Conservation (phyloP, 208 protist genomes). For the Angomonas ambiguus region DNA sequence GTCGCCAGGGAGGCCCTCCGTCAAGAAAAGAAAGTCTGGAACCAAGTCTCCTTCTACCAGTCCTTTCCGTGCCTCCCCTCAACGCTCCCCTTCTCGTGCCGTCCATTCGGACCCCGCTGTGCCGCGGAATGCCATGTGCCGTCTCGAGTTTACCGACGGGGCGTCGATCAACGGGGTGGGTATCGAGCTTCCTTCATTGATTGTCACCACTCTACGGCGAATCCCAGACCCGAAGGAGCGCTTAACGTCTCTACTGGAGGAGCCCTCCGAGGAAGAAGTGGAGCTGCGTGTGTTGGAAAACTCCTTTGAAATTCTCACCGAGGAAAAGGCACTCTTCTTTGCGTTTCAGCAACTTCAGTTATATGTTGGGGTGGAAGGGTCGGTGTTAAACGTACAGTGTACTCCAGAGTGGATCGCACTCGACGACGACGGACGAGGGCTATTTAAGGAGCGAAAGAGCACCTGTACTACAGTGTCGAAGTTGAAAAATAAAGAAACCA, state of each 20-base stretch:
- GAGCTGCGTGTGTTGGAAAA: constrained; percentile 65
- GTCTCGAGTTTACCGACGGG: constrained; percentile 56
- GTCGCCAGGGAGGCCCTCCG: background rate
- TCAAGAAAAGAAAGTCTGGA: background rate
- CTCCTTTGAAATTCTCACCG: constrained; percentile 63
- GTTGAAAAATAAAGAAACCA: constrained; percentile 7
- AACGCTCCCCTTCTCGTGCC: background rate
- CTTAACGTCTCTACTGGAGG: constrained; percentile 56
- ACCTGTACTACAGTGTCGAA: background rate
- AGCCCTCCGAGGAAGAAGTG: constrained; percentile 60
- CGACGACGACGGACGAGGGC: constrained; percentile 38
- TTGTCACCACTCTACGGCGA: constrained; percentile 65
- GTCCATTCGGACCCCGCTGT: constrained; percentile 24
- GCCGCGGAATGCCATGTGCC: constrained; percentile 38
- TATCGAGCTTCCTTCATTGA: constrained; percentile 46
- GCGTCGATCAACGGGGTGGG: constrained; percentile 67
- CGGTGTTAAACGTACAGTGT: constrained; percentile 61
- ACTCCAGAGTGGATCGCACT: constrained; percentile 38
- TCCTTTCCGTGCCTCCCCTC: background rate
- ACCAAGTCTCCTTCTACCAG: background rate
- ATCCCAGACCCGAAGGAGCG: constrained; percentile 41
- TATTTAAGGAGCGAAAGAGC: constrained; percentile 22
- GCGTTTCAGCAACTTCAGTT: constrained; percentile 65
- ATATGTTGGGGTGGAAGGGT: constrained; percentile 75
- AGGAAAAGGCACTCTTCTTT: constrained; percentile 77